phyloP scores from a whole-genome alignment of 192 early-diverging fungal species.

The Backusella liffmaniae region DNA sequence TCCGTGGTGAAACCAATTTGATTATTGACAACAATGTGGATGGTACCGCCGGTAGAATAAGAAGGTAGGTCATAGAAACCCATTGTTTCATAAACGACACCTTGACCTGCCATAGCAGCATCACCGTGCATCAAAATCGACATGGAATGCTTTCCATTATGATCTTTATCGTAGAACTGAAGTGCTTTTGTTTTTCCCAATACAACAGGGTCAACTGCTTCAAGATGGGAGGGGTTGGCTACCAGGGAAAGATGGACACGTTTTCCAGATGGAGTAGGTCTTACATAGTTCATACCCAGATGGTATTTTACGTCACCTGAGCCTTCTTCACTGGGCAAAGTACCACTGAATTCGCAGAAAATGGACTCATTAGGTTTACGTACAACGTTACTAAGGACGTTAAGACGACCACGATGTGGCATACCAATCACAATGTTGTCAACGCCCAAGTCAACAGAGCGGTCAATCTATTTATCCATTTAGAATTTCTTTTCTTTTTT shows the following conservation, averaged over 20 bases:
- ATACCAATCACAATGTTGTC: slow-evolving; percentile 97
- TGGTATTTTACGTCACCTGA: slow-evolving; percentile 96
- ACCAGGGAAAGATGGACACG: slow-evolving; percentile 95
- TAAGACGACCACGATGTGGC: slow-evolving; percentile 98
- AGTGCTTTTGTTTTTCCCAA: slow-evolving; percentile 94
- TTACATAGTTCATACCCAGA: slow-evolving; percentile 91
- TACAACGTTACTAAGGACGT: slow-evolving; percentile 97
- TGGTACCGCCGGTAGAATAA: slow-evolving; percentile 93
- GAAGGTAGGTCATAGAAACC: slow-evolving; percentile 91
- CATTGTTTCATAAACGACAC: slow-evolving; percentile 95
- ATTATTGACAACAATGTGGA: slow-evolving; percentile 98
- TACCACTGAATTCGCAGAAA: slow-evolving; percentile 95
- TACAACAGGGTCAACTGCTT: slow-evolving; percentile 98
- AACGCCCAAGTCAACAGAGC: slow-evolving; percentile 90
- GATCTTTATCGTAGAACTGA: slow-evolving; percentile 92
- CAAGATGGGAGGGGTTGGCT: slow-evolving; percentile 98
- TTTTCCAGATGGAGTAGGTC: slow-evolving; percentile 94
- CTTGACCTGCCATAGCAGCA: slow-evolving; percentile 96
- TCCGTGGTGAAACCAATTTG: slow-evolving; percentile 99
- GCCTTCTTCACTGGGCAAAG: slow-evolving; percentile 86
- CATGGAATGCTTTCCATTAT: slow-evolving; percentile 77
- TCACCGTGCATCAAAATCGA: slow-evolving; percentile 95
- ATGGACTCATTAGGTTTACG: slow-evolving; percentile 98
- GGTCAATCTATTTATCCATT: slow-evolving; percentile 71
- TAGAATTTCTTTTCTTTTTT: background rate